phyloP scores from a whole-genome alignment of 768 basidiomycete genomes.

The Cystobasidium tubakii region DNA sequence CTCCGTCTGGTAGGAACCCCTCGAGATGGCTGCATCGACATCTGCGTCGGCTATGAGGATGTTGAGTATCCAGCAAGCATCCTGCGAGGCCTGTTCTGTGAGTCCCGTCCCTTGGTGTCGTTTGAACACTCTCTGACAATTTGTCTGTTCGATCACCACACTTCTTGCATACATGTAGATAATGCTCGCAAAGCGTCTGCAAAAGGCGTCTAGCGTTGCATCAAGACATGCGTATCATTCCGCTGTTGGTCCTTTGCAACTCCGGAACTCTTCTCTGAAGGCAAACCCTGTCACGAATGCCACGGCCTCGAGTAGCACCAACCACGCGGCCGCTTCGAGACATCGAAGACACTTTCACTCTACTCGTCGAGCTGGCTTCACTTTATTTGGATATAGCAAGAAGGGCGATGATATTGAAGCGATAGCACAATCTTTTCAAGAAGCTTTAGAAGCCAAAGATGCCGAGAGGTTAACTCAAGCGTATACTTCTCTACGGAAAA shows the following conservation, averaged over 20 bases:
- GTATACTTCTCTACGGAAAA: background rate
- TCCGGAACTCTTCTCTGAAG: no score
- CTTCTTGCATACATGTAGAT: background rate
- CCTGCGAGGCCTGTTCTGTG: conserved; percentile 1
- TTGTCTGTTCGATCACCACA: background rate
- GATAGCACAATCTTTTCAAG: background rate
- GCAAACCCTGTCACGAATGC: background rate
- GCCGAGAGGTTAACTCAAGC: background rate
- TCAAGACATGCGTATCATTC: background rate
- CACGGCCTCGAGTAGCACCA: background rate
- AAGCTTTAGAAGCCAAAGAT: conserved; percentile 11
- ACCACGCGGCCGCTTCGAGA: background rate
- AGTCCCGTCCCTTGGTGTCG: background rate
- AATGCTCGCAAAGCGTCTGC: background rate
- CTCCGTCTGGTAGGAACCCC: background rate
- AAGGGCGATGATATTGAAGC: background rate
- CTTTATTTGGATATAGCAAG: background rate
- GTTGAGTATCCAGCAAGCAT: background rate
- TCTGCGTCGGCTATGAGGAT: background rate
- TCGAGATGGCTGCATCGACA: background rate
- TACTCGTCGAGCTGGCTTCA: background rate
- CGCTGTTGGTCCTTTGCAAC: no score
- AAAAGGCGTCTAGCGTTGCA: background rate
- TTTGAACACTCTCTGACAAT: background rate
- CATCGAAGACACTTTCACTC: background rate